Evolutionary conservation across 306 rosid species (phyloP).

Genomic region (Castanopsis chinensis): DNA sequence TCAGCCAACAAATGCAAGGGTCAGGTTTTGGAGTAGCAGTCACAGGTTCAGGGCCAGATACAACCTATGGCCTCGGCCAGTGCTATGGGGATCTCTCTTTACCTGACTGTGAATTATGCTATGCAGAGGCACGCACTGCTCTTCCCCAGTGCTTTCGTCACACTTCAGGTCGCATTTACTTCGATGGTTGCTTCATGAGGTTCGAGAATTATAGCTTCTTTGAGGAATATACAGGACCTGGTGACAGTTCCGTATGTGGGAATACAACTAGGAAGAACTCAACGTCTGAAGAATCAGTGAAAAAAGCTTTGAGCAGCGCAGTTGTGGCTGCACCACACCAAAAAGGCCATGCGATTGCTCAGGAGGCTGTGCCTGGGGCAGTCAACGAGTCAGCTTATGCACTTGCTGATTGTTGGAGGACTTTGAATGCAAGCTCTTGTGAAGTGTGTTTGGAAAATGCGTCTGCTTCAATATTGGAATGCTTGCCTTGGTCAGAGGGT

Average conservation of each 20-base stretch:
- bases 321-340: constrained; percentile 43
- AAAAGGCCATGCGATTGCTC: constrained; percentile 55
- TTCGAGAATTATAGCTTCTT: constrained; percentile 73
- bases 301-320: constrained; percentile 43
- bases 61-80: constrained; percentile 79
- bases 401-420: constrained; percentile 86
- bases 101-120: constrained; percentile 77
- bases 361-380: constrained; percentile 35
- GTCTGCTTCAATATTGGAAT: constrained; percentile 48
- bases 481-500: constrained; percentile 83
- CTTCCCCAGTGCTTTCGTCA: constrained; percentile 87
- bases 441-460: constrained; percentile 71
- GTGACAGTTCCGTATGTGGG: constrained; percentile 59
- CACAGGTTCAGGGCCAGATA: constrained; percentile 66
- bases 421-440: constrained; percentile 63
- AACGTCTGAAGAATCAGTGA: constrained; percentile 42
- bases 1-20: constrained; percentile 67
- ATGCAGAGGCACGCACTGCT: constrained; percentile 79
- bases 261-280: constrained; percentile 49
- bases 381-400: constrained; percentile 58
- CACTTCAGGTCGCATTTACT: constrained; percentile 67
- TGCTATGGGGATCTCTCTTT: constrained; percentile 90
- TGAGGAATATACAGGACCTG: constrained; percentile 51
- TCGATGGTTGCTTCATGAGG: constrained; percentile 97
- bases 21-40: constrained; percentile 66